phyloP scores from a whole-genome alignment of 495 filamentous ascomycete genomes.

The Xylaria cubensis region DNA sequence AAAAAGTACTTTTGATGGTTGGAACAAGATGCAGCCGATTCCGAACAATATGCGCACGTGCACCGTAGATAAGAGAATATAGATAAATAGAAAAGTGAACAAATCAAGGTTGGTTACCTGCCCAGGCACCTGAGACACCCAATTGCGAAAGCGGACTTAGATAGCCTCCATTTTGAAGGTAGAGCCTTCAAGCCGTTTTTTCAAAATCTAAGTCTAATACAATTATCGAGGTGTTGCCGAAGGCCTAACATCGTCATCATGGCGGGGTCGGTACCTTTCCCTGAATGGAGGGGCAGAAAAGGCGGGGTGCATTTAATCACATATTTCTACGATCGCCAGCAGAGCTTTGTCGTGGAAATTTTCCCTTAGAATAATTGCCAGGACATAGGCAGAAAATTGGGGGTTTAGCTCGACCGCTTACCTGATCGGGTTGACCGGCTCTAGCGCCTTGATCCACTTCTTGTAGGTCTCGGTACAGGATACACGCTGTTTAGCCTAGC shows the following conservation, averaged over 20 bases:
- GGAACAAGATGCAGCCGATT: background rate
- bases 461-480: background rate
- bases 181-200: background rate
- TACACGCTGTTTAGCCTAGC: background rate
- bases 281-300: slow-evolving; percentile 17
- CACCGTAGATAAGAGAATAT: background rate
- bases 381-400: slow-evolving; percentile 7
- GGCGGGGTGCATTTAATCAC: slow-evolving; percentile 22
- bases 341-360: background rate
- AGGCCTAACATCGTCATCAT: slow-evolving; percentile 10
- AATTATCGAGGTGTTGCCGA: background rate
- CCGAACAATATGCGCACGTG: background rate
- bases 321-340: background rate
- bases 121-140: background rate
- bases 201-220: background rate
- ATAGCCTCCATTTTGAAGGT: background rate
- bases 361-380: background rate
- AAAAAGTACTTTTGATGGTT: background rate
- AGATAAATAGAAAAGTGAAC: background rate
- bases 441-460: background rate
- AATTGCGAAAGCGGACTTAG: background rate
- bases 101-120: background rate
- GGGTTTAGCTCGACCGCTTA: background rate
- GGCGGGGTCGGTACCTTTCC: slow-evolving; percentile 11
- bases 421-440: slow-evolving; percentile 6